Base-by-base conservation (phyloP, 768 basidiomycete genomes). In the Bullera alba region DNA sequence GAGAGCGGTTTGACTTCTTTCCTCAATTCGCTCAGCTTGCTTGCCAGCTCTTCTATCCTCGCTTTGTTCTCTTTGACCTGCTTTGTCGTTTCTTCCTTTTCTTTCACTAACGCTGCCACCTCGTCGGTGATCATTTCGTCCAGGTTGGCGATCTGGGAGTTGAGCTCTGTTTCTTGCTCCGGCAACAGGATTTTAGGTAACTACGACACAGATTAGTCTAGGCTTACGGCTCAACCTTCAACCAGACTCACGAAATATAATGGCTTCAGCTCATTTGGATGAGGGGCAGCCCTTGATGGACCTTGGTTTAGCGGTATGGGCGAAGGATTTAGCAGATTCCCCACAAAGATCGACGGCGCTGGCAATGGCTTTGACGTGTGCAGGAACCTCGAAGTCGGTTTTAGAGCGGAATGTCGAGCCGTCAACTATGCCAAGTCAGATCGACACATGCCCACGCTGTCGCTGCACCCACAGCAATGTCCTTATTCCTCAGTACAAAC, bases 151-250 rank as follows among this genome's bases (percentile, higher is more conserved):
- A 54, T 53, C 25, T 58, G 60, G 0, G 54, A 42, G 15, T 57
- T 47, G 8, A 72, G 56, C 5, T 53, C 46, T 22, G 54, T 50
- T 56, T 63, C 54, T 53, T 72, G 70, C 15, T 64, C 50, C 1
- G 61, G 61, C 6, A 69, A 38, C 17, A 72, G 56, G 42, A 67
- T 54, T 53, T 68, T 66, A 3, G 70, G 70, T 25, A 66, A 41
- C 70, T 72, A 42, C 30, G 29, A n/a, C 14, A 36, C 28, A 29
- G 29, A 27, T 10, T 29, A 38, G 21, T 39, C 19, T 22, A 26
- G 27, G 19, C 8, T 8, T 21, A n/a, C n/a, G n/a, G n/a, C n/a
- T n/a, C n/a, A n/a, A n/a, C n/a, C n/a, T n/a, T n/a, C n/a, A n/a
- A 26, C 22, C 17, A 15, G 22, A 63, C 70, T 47, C 36, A 72